A percentile compares a stretch with the other conserved stretches of the same genome.
phyloP scores from a whole-genome alignment of 352 stramenopile genomes.

The Phytophthora meadii region DNA sequence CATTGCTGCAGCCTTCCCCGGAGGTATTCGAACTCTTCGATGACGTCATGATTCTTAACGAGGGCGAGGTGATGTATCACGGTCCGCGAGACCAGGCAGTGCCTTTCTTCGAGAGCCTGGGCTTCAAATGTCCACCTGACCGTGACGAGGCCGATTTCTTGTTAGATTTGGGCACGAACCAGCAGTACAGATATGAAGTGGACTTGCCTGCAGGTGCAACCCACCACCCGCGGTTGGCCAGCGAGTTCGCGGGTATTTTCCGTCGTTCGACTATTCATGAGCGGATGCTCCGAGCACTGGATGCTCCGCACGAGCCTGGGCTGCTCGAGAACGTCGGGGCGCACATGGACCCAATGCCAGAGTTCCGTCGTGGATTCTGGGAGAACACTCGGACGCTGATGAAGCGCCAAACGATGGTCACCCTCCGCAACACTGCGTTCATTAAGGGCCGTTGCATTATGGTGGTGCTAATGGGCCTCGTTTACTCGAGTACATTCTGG shows the following conservation, averaged over 20 bases:
- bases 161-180: slow-evolving; percentile 45
- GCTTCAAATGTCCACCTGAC: slow-evolving; percentile 39
- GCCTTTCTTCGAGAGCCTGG: slow-evolving; percentile 47
- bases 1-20: slow-evolving; percentile 84
- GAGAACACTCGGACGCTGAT: slow-evolving; percentile 37
- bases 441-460: slow-evolving; percentile 43
- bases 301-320: slow-evolving; percentile 17
- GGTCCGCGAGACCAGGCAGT: slow-evolving; percentile 48
- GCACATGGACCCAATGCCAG: slow-evolving; percentile 37
- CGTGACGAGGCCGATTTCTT: slow-evolving; percentile 51
- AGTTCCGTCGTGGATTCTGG: slow-evolving; percentile 37
- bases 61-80: slow-evolving; percentile 32
- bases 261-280: slow-evolving; percentile 22
- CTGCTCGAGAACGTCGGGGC: slow-evolving; percentile 23
- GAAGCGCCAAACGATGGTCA: slow-evolving; percentile 51
- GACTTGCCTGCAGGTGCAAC: slow-evolving; percentile 1
- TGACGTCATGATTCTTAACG: slow-evolving; percentile 28
- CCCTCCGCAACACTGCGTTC: slow-evolving; percentile 42
- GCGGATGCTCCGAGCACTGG: slow-evolving; percentile 22
- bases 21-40: slow-evolving; percentile 27
- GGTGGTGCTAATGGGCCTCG: slow-evolving; percentile 48
- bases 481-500: slow-evolving; percentile 46
- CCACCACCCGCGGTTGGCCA: slow-evolving; percentile 24
- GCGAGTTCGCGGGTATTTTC: slow-evolving; percentile 45
- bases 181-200: slow-evolving; percentile 43